Evolutionary conservation across 306 rosid species (phyloP).

Genomic region (Cajanus cajan): DNA sequence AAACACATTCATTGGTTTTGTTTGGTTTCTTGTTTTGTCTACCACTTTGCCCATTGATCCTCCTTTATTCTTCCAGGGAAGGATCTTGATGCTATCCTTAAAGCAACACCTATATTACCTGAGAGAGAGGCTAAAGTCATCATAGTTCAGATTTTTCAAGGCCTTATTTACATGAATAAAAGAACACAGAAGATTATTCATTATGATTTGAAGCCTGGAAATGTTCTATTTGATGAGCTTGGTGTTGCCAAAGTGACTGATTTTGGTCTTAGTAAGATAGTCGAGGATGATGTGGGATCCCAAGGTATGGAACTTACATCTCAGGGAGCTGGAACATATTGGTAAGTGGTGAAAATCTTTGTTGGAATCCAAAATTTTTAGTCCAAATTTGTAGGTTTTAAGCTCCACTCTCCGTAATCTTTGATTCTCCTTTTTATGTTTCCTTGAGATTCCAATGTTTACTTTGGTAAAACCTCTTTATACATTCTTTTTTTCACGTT

Average conservation of each 20-base stretch:
- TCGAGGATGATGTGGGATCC: constrained; percentile 96
- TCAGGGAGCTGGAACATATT: constrained; percentile 99
- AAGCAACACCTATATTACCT: constrained; percentile 85
- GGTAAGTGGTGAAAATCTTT: constrained; percentile 57
- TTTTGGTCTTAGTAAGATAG: constrained; percentile 99
- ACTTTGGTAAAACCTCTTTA: background rate
- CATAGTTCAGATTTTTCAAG: constrained; percentile 89
- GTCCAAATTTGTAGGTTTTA: constrained; percentile 14
- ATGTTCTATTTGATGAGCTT: constrained; percentile 92
- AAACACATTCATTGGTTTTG: background rate
- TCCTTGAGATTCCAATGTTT: background rate
- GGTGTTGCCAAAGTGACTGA: constrained; percentile 98
- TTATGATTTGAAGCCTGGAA: constrained; percentile 98
- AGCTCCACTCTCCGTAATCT: background rate
- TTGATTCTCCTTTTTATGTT: constrained; percentile 5
- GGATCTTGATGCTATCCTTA: constrained; percentile 96
- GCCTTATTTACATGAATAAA: constrained; percentile 89
- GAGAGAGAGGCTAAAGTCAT: constrained; percentile 95
- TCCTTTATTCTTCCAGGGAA: constrained; percentile 60
- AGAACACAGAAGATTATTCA: constrained; percentile 92
- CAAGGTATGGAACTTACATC: constrained; percentile 99
- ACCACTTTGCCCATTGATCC: background rate
- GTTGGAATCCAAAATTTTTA: constrained; percentile 18
- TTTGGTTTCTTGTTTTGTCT: constrained; percentile 3
- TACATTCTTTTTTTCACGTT: background rate